Evolutionary conservation across 495 filamentous ascomycete genomes (phyloP).

Genomic region (Penicillium waksmanii): DNA sequence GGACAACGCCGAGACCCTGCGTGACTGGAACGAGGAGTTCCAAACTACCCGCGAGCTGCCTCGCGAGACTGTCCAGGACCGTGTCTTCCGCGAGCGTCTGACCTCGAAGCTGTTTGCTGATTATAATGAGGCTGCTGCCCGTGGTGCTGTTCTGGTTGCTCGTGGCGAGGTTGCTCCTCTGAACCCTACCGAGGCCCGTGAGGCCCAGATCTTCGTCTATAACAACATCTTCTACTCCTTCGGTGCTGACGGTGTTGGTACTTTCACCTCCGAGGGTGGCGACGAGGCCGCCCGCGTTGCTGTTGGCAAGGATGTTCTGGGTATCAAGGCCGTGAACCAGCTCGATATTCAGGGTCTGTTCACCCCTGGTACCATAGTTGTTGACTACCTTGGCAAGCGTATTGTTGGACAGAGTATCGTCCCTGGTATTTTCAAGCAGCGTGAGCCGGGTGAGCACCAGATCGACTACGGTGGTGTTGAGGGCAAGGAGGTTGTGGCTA

Average conservation of each 20-base stretch:
- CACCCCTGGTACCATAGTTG: conserved; percentile 93
- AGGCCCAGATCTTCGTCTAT: conserved; percentile 99
- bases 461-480: conserved; percentile 99
- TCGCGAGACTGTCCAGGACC: conserved; percentile 89
- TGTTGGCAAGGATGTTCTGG: conserved; percentile 93
- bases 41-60: conserved; percentile 94
- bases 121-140: conserved; percentile 92
- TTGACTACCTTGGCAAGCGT: conserved; percentile 96
- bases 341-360: conserved; percentile 93
- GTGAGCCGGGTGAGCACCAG: conserved; percentile 95
- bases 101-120: conserved; percentile 96
- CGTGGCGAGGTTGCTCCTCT: conserved; percentile 93
- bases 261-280: conserved; percentile 93
- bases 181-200: conserved; percentile 88
- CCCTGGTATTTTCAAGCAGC: conserved; percentile 98
- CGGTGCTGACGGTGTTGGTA: conserved; percentile 95
- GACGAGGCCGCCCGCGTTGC: conserved; percentile 97
- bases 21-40: conserved; percentile 99
- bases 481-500: conserved; percentile 92
- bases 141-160: conserved; percentile 91
- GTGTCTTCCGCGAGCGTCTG: conserved; percentile 92
- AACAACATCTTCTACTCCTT: conserved; percentile 99
- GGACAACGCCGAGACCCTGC: conserved; percentile 89
- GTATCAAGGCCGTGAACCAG: conserved; percentile 93
- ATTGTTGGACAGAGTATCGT: conserved; percentile 98